Evolutionary conservation across 192 early-diverging fungal genomes (phyloP).

Genomic region (Nowakowskiella sp.): DNA sequence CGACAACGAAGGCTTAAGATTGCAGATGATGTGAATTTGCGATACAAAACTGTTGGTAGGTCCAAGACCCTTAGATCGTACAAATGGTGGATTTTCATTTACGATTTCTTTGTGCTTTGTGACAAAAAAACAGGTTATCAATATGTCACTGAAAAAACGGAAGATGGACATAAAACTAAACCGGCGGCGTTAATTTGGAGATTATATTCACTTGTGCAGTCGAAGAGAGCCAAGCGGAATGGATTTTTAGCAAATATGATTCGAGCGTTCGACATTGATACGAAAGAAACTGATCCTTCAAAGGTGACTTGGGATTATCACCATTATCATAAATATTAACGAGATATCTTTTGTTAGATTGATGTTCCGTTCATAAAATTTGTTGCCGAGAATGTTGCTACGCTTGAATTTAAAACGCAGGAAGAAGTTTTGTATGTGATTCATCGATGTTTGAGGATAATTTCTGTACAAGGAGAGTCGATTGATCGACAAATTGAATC

Average conservation of each 20-base stretch:
- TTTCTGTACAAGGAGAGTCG: slow-evolving; percentile 63
- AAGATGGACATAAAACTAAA: slow-evolving; percentile 4
- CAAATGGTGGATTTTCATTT: slow-evolving; percentile 5
- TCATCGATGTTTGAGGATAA: slow-evolving; percentile 61
- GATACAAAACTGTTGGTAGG: slow-evolving; percentile 4
- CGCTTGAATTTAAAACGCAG: slow-evolving; percentile 66
- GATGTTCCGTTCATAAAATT: slow-evolving; percentile 61
- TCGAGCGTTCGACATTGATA: slow-evolving; percentile 59
- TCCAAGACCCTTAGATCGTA: neutral
- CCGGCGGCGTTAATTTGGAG: slow-evolving; percentile 51
- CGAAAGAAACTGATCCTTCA: slow-evolving; percentile 9
- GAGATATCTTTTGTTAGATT: slow-evolving; percentile 14
- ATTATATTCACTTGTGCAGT: slow-evolving; percentile 61
- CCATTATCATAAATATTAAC: neutral
- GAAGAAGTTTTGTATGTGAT: slow-evolving; percentile 77
- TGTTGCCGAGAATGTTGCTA: slow-evolving; percentile 74
- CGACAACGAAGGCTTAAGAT: neutral
- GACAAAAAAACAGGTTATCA: no score
- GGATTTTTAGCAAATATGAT: slow-evolving; percentile 63
- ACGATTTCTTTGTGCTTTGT: no score
- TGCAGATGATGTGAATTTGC: slow-evolving; percentile 1
- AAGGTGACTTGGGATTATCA: slow-evolving; percentile 9
- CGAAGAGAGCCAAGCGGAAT: slow-evolving; percentile 60
- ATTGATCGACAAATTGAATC: slow-evolving; percentile 30
- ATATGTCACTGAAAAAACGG: slow-evolving; percentile 9